Conservation (phyloP, 2,329 filamentous ascomycete genomes). For the Arthrinium puccinioides region DNA sequence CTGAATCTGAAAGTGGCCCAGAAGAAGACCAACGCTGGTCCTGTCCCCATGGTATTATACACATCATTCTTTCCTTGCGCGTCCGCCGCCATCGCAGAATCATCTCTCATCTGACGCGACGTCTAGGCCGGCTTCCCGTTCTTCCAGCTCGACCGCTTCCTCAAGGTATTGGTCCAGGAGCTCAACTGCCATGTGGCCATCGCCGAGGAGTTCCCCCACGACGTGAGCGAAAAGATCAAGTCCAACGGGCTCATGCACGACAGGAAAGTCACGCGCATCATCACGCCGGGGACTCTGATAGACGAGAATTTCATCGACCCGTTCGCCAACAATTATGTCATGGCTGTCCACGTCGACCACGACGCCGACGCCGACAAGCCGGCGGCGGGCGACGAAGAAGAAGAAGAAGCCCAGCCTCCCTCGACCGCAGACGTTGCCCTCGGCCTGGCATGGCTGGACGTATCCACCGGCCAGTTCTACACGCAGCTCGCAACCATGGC, state of each 20-base stretch:
- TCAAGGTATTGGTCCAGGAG: conserved; percentile 90
- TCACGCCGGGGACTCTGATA: conserved; percentile 92
- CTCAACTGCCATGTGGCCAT: conserved; percentile 86
- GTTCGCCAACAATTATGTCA: conserved; percentile 85
- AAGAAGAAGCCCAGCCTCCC: conserved; percentile 7
- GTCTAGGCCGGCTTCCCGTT: conserved; percentile 81
- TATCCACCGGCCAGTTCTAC: conserved; percentile 91
- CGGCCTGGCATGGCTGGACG: conserved; percentile 87
- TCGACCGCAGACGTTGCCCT: conserved; percentile 17
- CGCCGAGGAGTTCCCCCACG: conserved; percentile 83
- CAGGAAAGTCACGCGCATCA: conserved; percentile 74
- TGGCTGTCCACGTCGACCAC: conserved; percentile 60
- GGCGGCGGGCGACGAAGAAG: not conserved
- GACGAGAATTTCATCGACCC: conserved; percentile 97
- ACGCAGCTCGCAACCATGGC: conserved; percentile 69
- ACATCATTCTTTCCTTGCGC: conserved; percentile 8
- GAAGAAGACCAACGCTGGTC: conserved; percentile 71
- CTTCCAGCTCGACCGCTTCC: conserved; percentile 84
- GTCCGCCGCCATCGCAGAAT: too few species aligned
- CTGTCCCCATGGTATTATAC: conserved; percentile 71
- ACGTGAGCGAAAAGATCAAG: conserved; percentile 61
- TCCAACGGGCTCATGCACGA: conserved; percentile 77
- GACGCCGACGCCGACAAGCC: conserved; percentile 4
- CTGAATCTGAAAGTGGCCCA: conserved; percentile 80
- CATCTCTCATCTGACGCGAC: conserved; percentile 11